Conservation (phyloP, 805 yeast genomes). For the Maudiozyma serrabonitensis region DNA sequence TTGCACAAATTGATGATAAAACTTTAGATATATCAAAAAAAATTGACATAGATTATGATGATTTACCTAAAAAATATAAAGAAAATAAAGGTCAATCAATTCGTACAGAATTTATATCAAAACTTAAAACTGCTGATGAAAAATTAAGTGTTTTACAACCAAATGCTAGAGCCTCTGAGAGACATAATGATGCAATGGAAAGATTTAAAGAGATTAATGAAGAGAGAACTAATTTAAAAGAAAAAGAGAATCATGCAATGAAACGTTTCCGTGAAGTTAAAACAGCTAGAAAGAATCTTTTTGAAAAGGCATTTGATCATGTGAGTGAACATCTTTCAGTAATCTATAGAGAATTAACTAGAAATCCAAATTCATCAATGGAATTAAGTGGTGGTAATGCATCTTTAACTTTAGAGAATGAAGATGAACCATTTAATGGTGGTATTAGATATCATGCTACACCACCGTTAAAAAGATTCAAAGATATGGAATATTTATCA, state of each 20-base stretch:
- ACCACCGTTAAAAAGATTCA: conserved; percentile 91
- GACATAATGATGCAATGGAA: conserved; percentile 58
- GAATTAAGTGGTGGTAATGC: conserved; percentile 92
- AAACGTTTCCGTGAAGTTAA: conserved; percentile 52
- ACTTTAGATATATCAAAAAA: conserved; percentile 34
- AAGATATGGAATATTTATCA: conserved; percentile 84
- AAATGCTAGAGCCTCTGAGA: conserved; percentile 70
- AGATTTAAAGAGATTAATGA: conserved; percentile 51
- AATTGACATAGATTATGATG: conserved; percentile 46
- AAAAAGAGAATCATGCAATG: conserved; percentile 44
- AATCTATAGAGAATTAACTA: conserved; percentile 80
- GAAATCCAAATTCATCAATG: conserved; percentile 38
- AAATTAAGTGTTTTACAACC: conserved; percentile 46
- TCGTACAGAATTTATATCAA: conserved; percentile 30
- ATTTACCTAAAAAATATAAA: conserved; percentile 36
- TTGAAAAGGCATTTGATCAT: conserved; percentile 68
- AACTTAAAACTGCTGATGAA: conserved; percentile 31
- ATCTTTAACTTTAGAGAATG: conserved; percentile 73
- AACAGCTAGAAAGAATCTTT: conserved; percentile 47
- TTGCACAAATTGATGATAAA: conserved; percentile 40
- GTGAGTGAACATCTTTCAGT: conserved; percentile 62
- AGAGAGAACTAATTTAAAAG: conserved; percentile 55
- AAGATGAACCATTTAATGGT: conserved; percentile 75
- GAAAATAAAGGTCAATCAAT: conserved; percentile 27
- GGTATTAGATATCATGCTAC: conserved; percentile 89